These are phyloP conservation scores for Penicillium olsonii DNA, from an alignment of 2,329 filamentous ascomycete species.

Conservation along the genomic window DNA sequence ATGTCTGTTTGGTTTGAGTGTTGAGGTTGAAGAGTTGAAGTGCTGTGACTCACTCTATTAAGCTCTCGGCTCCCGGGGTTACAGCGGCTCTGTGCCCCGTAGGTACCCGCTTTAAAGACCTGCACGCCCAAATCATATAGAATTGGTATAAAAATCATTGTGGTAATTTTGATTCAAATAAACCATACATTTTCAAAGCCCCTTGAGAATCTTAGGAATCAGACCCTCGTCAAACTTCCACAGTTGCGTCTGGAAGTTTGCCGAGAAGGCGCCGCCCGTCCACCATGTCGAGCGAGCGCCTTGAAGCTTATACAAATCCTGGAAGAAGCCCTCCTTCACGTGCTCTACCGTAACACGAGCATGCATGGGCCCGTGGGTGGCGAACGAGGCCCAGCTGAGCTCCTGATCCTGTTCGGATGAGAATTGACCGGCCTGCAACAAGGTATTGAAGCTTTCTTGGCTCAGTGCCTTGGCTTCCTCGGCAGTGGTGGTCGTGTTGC, in stretches of 20 bases:
- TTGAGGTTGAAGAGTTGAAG: background rate
- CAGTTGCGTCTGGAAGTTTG: constrained; percentile 27
- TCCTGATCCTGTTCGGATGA: background rate
- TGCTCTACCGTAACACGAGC: constrained; percentile 33
- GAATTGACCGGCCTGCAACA: constrained; percentile 14
- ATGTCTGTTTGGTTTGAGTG: background rate
- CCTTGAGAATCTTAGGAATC: constrained; percentile 19
- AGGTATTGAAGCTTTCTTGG: constrained; percentile 18
- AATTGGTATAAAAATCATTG: too few species aligned
- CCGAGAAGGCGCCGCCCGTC: constrained; percentile 34
- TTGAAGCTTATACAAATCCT: constrained; percentile 42
- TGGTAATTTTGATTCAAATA: too few species aligned
- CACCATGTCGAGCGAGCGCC: constrained; percentile 44
- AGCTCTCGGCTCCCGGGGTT: too few species aligned
- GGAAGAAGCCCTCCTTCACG: constrained; percentile 38
- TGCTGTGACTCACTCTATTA: background rate
- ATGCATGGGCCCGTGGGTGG: constrained; percentile 33
- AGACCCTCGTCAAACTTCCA: constrained; percentile 28
- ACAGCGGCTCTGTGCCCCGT: too few species aligned
- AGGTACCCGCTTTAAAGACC: too few species aligned
- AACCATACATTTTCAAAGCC: constrained; percentile 15
- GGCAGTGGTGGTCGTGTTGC: constrained; percentile 16
- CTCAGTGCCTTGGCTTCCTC: constrained; percentile 15
- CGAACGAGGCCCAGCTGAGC: constrained; percentile 21
- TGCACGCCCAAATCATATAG: too few species aligned